These are phyloP conservation scores for Talaromyces liani DNA, from an alignment of 495 filamentous ascomycete genomes.

Conservation along the genomic window DNA sequence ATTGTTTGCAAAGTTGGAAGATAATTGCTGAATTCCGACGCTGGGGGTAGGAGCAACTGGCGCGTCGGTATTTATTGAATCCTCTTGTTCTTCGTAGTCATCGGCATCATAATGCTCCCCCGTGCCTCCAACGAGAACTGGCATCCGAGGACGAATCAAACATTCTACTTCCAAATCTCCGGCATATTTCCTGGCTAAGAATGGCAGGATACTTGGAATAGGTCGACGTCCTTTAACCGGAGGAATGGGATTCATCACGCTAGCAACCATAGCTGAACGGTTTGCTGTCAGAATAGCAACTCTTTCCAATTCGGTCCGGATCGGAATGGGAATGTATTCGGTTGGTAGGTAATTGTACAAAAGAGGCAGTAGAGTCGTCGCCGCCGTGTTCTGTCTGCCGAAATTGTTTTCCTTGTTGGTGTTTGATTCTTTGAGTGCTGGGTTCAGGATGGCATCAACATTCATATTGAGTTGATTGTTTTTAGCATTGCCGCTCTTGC, in stretches of 20 bases:
- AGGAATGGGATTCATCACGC: conserved; percentile 66
- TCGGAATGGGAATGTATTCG: conserved; percentile 49
- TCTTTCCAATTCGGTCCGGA: conserved; percentile 67
- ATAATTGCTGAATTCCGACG: not conserved
- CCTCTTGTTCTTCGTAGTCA: conserved; percentile 40
- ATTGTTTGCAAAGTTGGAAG: not conserved
- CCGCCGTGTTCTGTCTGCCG: conserved; percentile 6
- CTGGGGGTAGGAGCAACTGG: conserved; percentile 10
- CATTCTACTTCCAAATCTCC: conserved; percentile 59
- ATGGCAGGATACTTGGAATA: conserved; percentile 66
- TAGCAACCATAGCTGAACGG: conserved; percentile 65
- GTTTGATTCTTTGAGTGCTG: conserved; percentile 21
- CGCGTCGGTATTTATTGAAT: conserved; percentile 20
- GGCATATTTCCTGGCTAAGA: conserved; percentile 55
- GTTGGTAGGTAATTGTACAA: conserved; percentile 42
- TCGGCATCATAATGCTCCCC: conserved; percentile 22
- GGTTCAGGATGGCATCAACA: conserved; percentile 47
- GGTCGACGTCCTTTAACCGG: conserved; percentile 47
- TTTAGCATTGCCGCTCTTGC: conserved; percentile 23
- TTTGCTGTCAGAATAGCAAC: conserved; percentile 63
- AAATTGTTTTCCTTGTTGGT: not conserved
- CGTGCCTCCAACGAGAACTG: conserved; percentile 34
- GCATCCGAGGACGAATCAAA: conserved; percentile 61
- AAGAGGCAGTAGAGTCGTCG: conserved; percentile 5
- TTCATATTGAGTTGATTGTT: conserved; percentile 33